These are phyloP conservation scores for Phytopythium aichiense DNA, from an alignment of 352 stramenopile species.

Conservation along the genomic window DNA sequence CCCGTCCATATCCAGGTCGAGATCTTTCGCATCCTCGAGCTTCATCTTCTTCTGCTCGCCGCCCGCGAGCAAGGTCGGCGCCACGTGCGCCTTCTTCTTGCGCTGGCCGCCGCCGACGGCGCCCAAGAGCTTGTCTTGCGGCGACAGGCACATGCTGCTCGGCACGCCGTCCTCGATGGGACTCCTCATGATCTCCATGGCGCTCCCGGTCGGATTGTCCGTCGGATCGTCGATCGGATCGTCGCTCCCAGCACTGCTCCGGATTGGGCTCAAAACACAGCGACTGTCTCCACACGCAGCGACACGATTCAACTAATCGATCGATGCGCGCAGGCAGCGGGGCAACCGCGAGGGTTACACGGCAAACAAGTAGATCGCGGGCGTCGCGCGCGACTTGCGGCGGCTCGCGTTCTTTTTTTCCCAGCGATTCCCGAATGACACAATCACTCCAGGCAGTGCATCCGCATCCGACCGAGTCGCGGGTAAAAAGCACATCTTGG, in stretches of 20 bases:
- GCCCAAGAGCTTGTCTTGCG: constrained; percentile 61
- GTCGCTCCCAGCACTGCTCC: background rate
- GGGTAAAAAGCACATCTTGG: constrained; percentile 4
- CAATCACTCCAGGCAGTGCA: background rate
- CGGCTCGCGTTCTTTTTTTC: constrained; percentile 7
- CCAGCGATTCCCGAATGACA: constrained; percentile 9
- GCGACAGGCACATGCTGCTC: constrained; percentile 53
- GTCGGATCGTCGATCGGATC: too few species aligned
- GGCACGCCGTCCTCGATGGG: constrained; percentile 42
- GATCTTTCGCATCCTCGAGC: constrained; percentile 31
- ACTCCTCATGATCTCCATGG: constrained; percentile 18
- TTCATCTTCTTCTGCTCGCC: constrained; percentile 27
- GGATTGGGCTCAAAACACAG: constrained; percentile 1
- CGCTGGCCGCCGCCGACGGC: constrained; percentile 18
- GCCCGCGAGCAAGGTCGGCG: constrained; percentile 6
- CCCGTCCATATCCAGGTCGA: constrained; percentile 42
- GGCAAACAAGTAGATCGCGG: constrained; percentile 1
- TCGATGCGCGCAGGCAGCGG: constrained; percentile 6
- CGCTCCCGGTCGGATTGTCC: too few species aligned
- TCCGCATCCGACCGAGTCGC: background rate
- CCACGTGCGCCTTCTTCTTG: constrained; percentile 35
- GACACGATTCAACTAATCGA: constrained; percentile 13
- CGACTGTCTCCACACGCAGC: constrained; percentile 6
- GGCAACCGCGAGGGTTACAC: constrained; percentile 6
- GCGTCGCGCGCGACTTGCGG: constrained; percentile 2